Conservation (phyloP, 2,329 filamentous ascomycete species). For the Aspergillus pseudotamarii region DNA sequence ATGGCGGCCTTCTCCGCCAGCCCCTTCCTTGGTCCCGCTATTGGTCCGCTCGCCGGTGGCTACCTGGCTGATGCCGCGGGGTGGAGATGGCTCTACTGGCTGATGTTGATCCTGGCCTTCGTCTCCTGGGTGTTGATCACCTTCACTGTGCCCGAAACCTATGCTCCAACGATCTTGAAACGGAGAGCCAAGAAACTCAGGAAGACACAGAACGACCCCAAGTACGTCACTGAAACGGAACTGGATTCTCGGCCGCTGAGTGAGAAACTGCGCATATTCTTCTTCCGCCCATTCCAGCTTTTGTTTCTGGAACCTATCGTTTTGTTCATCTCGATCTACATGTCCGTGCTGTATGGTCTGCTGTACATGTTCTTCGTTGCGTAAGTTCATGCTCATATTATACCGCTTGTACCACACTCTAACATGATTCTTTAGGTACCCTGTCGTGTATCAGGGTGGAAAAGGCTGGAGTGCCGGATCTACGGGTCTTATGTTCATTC, state of each 20-base stretch:
- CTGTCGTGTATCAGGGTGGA: conserved; percentile 72
- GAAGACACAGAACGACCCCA: conserved; percentile 65
- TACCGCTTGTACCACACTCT: conserved; percentile 7
- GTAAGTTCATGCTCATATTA: conserved; percentile 49
- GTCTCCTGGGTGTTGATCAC: conserved; percentile 74
- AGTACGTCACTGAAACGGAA: conserved; percentile 78
- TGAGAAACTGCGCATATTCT: conserved; percentile 72
- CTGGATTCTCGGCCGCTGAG: conserved; percentile 70
- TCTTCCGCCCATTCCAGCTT: conserved; percentile 81
- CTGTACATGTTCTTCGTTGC: conserved; percentile 57
- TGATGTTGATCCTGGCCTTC: conserved; percentile 75
- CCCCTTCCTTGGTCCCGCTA: conserved; percentile 79
- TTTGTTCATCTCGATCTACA: conserved; percentile 80
- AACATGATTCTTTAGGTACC: conserved; percentile 35
- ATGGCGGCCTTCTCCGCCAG: conserved; percentile 86
- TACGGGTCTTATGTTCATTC: conserved; percentile 86
- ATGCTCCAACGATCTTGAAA: conserved; percentile 76
- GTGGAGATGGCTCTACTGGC: conserved; percentile 87
- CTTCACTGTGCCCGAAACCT: conserved; percentile 90
- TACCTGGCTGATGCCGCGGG: conserved; percentile 70
- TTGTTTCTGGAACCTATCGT: conserved; percentile 84
- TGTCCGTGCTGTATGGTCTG: conserved; percentile 68
- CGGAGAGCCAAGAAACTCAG: conserved; percentile 72
- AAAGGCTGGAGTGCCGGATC: conserved; percentile 75
- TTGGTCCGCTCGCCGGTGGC: conserved; percentile 75